Evolutionary conservation across 1,284 basidiomycete species (phyloP).

Genomic region (Ustilago tritici): DNA sequence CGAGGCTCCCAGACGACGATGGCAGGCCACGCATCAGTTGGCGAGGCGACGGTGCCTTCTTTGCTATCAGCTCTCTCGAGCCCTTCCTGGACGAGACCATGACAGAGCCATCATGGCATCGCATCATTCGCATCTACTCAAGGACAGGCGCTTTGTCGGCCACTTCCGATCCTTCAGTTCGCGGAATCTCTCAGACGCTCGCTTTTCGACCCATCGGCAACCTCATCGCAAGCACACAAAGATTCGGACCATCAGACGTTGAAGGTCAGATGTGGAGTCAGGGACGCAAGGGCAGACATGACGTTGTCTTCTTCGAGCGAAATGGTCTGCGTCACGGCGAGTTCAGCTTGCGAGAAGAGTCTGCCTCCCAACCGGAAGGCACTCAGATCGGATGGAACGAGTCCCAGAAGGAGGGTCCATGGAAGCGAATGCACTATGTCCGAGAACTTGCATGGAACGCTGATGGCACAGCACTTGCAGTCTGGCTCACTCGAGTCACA

Average conservation of each 20-base stretch:
- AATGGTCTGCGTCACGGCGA: constrained; percentile 94
- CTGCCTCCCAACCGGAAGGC: constrained; percentile 65
- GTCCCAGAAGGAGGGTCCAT: constrained; percentile 26
- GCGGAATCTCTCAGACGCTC: constrained; percentile 84
- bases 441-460: constrained; percentile 86
- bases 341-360: constrained; percentile 78
- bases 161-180: constrained; percentile 81
- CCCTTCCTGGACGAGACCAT: constrained; percentile 25
- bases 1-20: constrained; percentile 77
- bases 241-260: constrained; percentile 79
- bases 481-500: constrained; percentile 77
- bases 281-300: constrained; percentile 75
- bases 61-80: constrained; percentile 82
- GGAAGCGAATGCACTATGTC: constrained; percentile 73
- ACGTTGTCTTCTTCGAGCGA: constrained; percentile 93
- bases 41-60: constrained; percentile 91
- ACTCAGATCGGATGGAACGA: constrained; percentile 46
- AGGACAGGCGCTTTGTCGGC: constrained; percentile 82
- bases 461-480: constrained; percentile 85
- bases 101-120: constrained; percentile 73
- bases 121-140: constrained; percentile 76
- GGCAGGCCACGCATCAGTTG: constrained; percentile 82
- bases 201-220: constrained; percentile 89
- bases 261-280: constrained; percentile 67
- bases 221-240: constrained; percentile 83